A percentile compares a stretch with the other conserved stretches of the same genome.
Conservation (phyloP, 495 filamentous ascomycete genomes). For the Penicillium samsonianum region DNA sequence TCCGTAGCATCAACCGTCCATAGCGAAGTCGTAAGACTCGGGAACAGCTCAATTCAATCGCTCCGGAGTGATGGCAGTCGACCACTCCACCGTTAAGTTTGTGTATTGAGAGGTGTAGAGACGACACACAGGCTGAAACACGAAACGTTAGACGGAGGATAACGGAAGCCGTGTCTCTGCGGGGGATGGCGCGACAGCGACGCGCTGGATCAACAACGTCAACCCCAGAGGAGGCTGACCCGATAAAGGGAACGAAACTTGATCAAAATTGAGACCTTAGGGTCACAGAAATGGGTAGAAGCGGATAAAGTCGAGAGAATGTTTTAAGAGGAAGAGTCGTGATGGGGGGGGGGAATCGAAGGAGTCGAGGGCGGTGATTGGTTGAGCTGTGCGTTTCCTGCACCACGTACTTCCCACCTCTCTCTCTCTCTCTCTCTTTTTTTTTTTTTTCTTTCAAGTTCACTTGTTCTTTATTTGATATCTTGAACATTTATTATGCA, state of each 20-base stretch:
- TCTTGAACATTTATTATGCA: background rate
- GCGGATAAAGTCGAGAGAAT: constrained; percentile 1
- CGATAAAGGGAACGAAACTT: constrained; percentile 9
- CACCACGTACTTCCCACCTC: constrained; percentile 8
- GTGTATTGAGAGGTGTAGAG: background rate
- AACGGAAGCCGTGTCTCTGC: constrained; percentile 38
- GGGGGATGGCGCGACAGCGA: constrained; percentile 44
- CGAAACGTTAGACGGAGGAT: constrained; percentile 24
- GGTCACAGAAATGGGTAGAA: background rate
- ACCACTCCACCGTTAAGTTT: background rate
- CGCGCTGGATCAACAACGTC: constrained; percentile 40
- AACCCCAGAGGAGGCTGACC: constrained; percentile 34
- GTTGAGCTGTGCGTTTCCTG: constrained; percentile 15
- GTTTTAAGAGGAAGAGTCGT: constrained; percentile 10
- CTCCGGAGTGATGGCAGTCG: background rate
- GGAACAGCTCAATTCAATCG: constrained; percentile 16
- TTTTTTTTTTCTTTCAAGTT: too few relatives aligned
- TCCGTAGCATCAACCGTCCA: constrained; percentile 49
- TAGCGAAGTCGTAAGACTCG: constrained; percentile 26
- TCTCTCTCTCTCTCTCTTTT: constrained; percentile 2
- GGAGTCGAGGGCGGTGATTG: constrained; percentile 27
- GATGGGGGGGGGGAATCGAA: constrained; percentile 18
- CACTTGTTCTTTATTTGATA: too few relatives aligned
- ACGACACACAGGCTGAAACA: constrained; percentile 16
- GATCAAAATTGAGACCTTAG: constrained; percentile 1